Evolutionary conservation across 352 stramenopile genomes (phyloP), one percentile per base, ranked within the genome.

Genomic region (Pythium guiyangense): DNA sequence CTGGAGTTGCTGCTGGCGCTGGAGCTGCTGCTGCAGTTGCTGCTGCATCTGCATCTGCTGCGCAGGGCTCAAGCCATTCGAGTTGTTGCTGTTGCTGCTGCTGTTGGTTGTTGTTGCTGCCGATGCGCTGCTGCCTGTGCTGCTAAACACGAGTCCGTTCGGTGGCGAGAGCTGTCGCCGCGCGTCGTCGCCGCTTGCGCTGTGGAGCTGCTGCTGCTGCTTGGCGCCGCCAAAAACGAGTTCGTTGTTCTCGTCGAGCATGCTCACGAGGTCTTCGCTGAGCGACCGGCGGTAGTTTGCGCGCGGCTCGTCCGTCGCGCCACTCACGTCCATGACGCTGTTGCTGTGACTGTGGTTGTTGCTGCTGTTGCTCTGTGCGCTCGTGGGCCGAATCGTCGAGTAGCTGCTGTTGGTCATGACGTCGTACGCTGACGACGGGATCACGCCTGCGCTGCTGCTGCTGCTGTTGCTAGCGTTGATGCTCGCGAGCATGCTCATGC

Each of bases 201-300:
- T 1, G 22, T 26, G 60, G 53, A 15, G 59, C 35, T 62, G 48
- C 31, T 67, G 59, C 35, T 67, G 60, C n/a, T 81, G 63, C 9
- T 69, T 57, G 1, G 31, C 31, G 31, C 31, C 31, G 34, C 52
- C 54, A 48, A 71, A 61, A 54, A 62, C 40, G n/a, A 69, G 60
- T 17, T 76, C 72, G 22, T 73, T 73, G 20, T 58, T 64, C 4
- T 87, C 77, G 57, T 88, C 74, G 31, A 90, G 58, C 75, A 92
- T 85, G 39, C 70, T 85, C 54, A 83, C 79, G n/a, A 92, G 73
- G 58, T 92, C 82, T 48, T 92, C 82, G 47, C 82, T 92, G 11
- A 90, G 64, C 29, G 78, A 88, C 3, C 79, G 68, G 47, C 84
- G 74, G 45, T 83, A 50, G 42, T 74, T 65, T 6, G 61, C 53